Conservation (phyloP, 768 basidiomycete genomes). For the Termitomyces titanicus region DNA sequence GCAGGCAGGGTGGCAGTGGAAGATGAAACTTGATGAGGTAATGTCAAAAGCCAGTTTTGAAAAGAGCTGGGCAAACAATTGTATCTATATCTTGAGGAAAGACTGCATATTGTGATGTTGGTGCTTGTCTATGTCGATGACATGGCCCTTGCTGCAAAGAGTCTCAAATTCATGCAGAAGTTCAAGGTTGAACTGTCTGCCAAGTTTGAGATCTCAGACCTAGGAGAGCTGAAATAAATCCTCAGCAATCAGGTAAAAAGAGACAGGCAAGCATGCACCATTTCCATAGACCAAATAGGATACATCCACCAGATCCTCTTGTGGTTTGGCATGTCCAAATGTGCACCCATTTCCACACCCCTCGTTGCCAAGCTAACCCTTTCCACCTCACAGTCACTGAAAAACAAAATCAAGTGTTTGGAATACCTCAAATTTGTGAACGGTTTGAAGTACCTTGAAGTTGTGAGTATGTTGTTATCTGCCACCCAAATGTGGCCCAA, state of each 20-base stretch:
- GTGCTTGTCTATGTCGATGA: too few relatives aligned
- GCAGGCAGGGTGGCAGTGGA: too few relatives aligned
- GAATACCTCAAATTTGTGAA: too few relatives aligned
- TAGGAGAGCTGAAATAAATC: conserved; percentile 1
- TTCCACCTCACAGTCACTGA: too few relatives aligned
- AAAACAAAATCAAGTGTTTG: too few relatives aligned
- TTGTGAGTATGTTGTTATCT: neutral
- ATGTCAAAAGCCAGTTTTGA: neutral
- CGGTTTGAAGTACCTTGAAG: too few relatives aligned
- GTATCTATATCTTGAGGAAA: conserved; percentile 3
- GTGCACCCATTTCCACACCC: neutral
- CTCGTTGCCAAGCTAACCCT: too few relatives aligned
- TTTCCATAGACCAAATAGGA: neutral
- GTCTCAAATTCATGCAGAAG: neutral
- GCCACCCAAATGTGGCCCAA: neutral
- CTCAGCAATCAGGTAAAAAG: too few relatives aligned
- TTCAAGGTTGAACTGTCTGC: neutral
- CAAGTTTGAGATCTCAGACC: neutral
- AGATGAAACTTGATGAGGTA: neutral
- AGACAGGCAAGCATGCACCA: too few relatives aligned
- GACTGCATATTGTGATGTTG: neutral
- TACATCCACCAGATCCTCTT: neutral
- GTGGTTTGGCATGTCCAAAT: neutral
- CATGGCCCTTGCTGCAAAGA: too few relatives aligned
- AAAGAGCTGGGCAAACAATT: too few relatives aligned